Conservation (phyloP, 805 yeast genomes). For the Metschnikowia reukaufii region DNA sequence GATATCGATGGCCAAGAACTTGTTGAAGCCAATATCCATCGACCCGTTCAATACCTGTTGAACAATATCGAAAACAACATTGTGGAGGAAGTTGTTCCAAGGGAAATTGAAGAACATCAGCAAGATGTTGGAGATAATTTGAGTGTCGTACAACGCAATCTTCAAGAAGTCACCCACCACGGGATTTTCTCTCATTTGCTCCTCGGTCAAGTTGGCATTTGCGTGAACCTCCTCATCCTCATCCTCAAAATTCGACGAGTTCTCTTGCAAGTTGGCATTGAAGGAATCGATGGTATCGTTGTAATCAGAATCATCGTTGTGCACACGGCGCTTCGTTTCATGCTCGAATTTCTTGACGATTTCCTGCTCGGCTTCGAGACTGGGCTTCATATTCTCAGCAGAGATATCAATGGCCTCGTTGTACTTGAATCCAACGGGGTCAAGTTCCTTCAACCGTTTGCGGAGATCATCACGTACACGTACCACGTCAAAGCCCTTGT, state of each 20-base stretch:
- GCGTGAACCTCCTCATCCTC: constrained; percentile 43
- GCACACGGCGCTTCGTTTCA: constrained; percentile 15
- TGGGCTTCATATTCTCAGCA: constrained; percentile 17
- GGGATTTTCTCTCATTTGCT: constrained; percentile 41
- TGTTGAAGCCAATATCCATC: constrained; percentile 50
- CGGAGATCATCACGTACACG: constrained; percentile 39
- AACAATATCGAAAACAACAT: constrained; percentile 48
- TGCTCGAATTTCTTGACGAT: constrained; percentile 18
- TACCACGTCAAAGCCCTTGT: constrained; percentile 44
- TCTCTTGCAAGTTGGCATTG: constrained; percentile 28
- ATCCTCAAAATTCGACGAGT: constrained; percentile 15
- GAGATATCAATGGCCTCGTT: constrained; percentile 44
- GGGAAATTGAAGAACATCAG: constrained; percentile 47
- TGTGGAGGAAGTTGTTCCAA: constrained; percentile 49
- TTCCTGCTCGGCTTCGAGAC: constrained; percentile 21
- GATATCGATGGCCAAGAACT: constrained; percentile 53
- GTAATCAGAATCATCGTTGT: constrained; percentile 16
- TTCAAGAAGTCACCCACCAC: constrained; percentile 46
- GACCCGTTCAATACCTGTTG: constrained; percentile 49
- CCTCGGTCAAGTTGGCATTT: constrained; percentile 44
- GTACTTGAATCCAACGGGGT: constrained; percentile 46
- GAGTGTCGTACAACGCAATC: constrained; percentile 43
- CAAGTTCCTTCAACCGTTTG: constrained; percentile 40
- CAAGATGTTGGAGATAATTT: constrained; percentile 41
- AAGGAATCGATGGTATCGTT: constrained; percentile 41